Conservation (phyloP, 2,329 filamentous ascomycete species). For the Phialophora verrucosa region DNA sequence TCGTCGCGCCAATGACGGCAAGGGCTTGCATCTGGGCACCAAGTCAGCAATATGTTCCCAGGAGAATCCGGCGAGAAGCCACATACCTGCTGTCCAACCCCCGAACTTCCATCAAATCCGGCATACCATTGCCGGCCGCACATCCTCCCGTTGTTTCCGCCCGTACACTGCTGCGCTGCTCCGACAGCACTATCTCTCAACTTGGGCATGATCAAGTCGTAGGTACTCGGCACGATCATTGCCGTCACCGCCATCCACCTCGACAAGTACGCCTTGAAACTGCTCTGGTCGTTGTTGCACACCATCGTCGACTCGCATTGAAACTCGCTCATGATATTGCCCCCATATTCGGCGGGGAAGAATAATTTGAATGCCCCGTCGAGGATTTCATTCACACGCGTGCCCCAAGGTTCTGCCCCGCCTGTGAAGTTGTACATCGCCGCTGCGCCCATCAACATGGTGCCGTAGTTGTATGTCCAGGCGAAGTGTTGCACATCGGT, state of each 20-base stretch:
- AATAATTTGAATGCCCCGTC: constrained; percentile 55
- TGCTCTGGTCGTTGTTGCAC: constrained; percentile 74
- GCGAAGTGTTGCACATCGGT: constrained; percentile 65
- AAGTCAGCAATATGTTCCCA: constrained; percentile 6
- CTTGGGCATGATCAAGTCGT: constrained; percentile 61
- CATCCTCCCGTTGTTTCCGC: constrained; percentile 61
- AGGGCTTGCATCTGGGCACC: constrained; percentile 63
- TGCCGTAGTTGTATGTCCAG: constrained; percentile 70
- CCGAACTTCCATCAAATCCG: constrained; percentile 63
- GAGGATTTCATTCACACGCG: constrained; percentile 62
- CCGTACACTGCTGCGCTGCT: constrained; percentile 67
- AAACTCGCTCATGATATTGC: constrained; percentile 68
- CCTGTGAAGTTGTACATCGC: constrained; percentile 71
- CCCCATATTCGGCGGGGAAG: constrained; percentile 53
- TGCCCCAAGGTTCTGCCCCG: constrained; percentile 61
- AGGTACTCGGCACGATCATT: constrained; percentile 66
- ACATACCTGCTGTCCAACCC: constrained; percentile 66
- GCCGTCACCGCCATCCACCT: constrained; percentile 68
- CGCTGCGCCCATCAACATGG: constrained; percentile 65
- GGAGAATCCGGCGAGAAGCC: neutral
- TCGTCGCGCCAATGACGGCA: constrained; percentile 66
- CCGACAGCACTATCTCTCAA: constrained; percentile 64
- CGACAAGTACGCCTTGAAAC: constrained; percentile 73
- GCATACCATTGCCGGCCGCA: constrained; percentile 70
- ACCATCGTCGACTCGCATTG: constrained; percentile 65